Percentiles rank a stretch among this genome's conserved stretches.
Evolutionary conservation across 2,329 filamentous ascomycete species (phyloP).

Genomic region (Graphilbum sp.): DNA sequence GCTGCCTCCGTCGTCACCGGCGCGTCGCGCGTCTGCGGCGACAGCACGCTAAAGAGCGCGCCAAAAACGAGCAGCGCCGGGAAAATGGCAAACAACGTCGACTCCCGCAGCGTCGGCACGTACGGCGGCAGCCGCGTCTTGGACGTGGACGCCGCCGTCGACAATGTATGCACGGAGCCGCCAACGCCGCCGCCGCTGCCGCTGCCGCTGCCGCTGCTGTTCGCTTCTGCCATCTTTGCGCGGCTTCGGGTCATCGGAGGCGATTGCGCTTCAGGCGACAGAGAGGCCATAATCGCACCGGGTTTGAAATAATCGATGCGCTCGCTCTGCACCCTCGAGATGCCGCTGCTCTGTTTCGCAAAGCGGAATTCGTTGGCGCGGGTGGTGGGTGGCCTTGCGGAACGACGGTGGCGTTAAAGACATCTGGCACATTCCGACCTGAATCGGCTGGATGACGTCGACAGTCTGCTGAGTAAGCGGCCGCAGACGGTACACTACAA

Average conservation of each 20-base stretch:
- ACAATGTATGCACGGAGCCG: slow-evolving; percentile 1
- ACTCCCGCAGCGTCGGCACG: slow-evolving; percentile 55
- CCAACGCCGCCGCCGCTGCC: slow-evolving; percentile 5
- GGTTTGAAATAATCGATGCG: no score
- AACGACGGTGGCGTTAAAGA: no score
- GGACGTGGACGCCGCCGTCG: slow-evolving; percentile 5
- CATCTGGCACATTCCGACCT: no score
- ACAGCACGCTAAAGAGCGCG: slow-evolving; percentile 62
- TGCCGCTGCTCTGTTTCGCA: no score
- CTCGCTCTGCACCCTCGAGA: no score
- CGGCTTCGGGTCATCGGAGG: slow-evolving; percentile 3
- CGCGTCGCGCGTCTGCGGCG: slow-evolving; percentile 50
- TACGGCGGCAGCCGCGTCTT: slow-evolving; percentile 33
- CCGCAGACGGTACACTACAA: no score
- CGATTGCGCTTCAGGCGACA: slow-evolving; percentile 1
- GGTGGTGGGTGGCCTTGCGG: background rate
- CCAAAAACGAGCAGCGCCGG: slow-evolving; percentile 66
- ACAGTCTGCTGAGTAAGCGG: no score
- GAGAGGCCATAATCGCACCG: slow-evolving; percentile 1
- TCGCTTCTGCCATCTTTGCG: slow-evolving; percentile 4
- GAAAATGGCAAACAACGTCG: slow-evolving; percentile 50
- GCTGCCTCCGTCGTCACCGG: slow-evolving; percentile 9
- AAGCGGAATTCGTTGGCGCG: background rate
- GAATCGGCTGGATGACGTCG: no score
- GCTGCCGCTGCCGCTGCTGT: background rate